phyloP scores from a whole-genome alignment of 495 filamentous ascomycete genomes.

The Aspergillus conjunctus region DNA sequence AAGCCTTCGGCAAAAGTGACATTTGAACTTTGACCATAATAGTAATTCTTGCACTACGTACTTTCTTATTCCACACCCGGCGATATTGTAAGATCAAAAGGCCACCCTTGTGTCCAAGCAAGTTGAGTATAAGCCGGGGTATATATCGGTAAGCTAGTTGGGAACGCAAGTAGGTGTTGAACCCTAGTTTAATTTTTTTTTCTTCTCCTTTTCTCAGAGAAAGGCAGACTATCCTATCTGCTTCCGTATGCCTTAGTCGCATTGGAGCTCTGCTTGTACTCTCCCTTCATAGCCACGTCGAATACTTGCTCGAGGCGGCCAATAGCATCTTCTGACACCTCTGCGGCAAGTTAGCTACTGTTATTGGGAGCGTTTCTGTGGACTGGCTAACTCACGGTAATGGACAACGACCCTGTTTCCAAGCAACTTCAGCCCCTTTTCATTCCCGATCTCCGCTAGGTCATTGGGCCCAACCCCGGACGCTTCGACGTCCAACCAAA shows the following conservation, averaged over 20 bases:
- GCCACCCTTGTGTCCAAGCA: no score
- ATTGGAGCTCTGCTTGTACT: conserved; percentile 40
- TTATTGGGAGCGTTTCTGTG: not conserved
- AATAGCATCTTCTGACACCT: conserved; percentile 50
- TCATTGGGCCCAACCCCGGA: conserved; percentile 48
- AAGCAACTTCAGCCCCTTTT: conserved; percentile 42
- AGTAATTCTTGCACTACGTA: no score
- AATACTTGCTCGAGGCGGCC: conserved; percentile 45
- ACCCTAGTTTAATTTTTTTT: no score
- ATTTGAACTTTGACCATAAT: no score
- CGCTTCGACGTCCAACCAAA: conserved; percentile 78
- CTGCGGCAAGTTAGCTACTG: conserved; percentile 37
- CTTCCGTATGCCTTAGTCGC: conserved; percentile 44
- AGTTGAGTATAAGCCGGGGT: no score
- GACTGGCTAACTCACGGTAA: conserved; percentile 43
- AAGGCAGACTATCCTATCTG: conserved; percentile 21
- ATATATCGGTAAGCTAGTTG: no score
- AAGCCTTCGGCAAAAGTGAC: no score
- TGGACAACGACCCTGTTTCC: conserved; percentile 48
- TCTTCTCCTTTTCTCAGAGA: not conserved
- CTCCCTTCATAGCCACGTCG: conserved; percentile 40
- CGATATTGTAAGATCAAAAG: no score
- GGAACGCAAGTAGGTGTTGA: no score
- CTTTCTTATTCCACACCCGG: no score
- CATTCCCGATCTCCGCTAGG: conserved; percentile 40